These are phyloP conservation scores for Chenopodium formosanum DNA, from an alignment of 148 eudicot genomes.

Conservation along the genomic window DNA sequence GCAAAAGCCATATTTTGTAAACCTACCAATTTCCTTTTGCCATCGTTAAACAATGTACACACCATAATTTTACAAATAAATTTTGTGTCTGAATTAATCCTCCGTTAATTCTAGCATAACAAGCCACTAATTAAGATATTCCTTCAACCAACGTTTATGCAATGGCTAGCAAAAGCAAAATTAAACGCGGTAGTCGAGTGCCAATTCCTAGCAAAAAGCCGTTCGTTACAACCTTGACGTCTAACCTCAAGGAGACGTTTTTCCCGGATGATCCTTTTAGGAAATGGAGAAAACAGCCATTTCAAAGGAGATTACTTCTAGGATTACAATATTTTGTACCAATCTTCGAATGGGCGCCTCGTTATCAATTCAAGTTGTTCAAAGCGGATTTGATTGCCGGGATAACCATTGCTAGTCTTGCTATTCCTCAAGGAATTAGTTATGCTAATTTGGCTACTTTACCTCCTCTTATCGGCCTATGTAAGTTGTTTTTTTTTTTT, in stretches of 20 bases:
- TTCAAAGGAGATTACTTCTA: conserved; percentile 19
- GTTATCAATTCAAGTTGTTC: conserved; percentile 40
- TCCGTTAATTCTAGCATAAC: no score
- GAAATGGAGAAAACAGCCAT: conserved; percentile 40
- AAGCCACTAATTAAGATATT: no score
- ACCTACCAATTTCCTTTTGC: no score
- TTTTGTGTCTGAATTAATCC: no score
- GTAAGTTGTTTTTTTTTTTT: conserved; percentile 33
- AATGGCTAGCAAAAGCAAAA: not conserved
- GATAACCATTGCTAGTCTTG: conserved; percentile 69
- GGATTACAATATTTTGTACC: conserved; percentile 62
- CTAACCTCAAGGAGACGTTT: conserved; percentile 51
- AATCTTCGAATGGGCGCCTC: conserved; percentile 64
- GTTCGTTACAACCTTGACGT: conserved; percentile 30
- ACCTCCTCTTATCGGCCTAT: conserved; percentile 63
- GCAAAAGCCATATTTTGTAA: no score
- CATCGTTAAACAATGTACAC: no score
- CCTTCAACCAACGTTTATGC: no score
- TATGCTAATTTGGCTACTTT: conserved; percentile 64
- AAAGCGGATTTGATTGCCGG: conserved; percentile 61
- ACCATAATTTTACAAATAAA: no score
- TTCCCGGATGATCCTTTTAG: conserved; percentile 67
- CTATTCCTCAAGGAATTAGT: conserved; percentile 76
- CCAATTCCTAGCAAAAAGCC: conserved; percentile 45
- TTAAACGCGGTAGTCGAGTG: conserved; percentile 16